phyloP scores from a whole-genome alignment of 2,329 filamentous ascomycete genomes.

The Ophiosphaerella narmari region DNA sequence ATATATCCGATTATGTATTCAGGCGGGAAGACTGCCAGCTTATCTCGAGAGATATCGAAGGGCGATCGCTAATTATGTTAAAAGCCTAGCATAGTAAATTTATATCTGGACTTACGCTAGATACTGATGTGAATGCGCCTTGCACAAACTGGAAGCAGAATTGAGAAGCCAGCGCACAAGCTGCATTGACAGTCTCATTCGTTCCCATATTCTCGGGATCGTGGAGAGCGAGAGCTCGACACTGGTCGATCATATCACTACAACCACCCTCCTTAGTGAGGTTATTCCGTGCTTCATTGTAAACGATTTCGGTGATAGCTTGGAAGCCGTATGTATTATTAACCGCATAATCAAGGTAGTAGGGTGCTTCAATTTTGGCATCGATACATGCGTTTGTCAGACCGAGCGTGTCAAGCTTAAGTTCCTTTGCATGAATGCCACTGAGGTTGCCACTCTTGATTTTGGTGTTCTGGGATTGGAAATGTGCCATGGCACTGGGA shows the following conservation, averaged over 20 bases:
- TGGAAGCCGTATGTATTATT: constrained; percentile 62
- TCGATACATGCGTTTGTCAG: constrained; percentile 50
- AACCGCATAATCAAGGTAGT: constrained; percentile 55
- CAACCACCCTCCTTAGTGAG: constrained; percentile 53
- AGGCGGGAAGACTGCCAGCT: constrained; percentile 3
- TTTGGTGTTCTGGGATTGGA: constrained; percentile 58
- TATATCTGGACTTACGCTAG: constrained; percentile 39
- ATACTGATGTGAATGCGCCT: constrained; percentile 17
- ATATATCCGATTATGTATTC: constrained; percentile 22
- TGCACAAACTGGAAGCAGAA: constrained; percentile 57
- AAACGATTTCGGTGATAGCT: constrained; percentile 50
- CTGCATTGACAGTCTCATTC: constrained; percentile 40
- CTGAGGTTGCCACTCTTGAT: constrained; percentile 45
- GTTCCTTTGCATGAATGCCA: constrained; percentile 34
- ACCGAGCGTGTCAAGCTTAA: constrained; percentile 53
- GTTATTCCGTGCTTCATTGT: constrained; percentile 42
- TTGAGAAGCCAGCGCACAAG: constrained; percentile 56
- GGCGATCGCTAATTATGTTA: constrained; percentile 31
- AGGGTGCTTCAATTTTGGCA: constrained; percentile 52
- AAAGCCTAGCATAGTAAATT: constrained; percentile 5
- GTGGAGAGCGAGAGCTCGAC: constrained; percentile 50
- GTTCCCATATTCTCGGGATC: constrained; percentile 51
- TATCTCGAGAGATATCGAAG: constrained; percentile 30
- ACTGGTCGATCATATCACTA: constrained; percentile 55
- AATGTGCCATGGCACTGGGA: constrained; percentile 58